Base-by-base conservation (phyloP, 176 grass and related monocot genomes). In the Cocos nucifera region DNA sequence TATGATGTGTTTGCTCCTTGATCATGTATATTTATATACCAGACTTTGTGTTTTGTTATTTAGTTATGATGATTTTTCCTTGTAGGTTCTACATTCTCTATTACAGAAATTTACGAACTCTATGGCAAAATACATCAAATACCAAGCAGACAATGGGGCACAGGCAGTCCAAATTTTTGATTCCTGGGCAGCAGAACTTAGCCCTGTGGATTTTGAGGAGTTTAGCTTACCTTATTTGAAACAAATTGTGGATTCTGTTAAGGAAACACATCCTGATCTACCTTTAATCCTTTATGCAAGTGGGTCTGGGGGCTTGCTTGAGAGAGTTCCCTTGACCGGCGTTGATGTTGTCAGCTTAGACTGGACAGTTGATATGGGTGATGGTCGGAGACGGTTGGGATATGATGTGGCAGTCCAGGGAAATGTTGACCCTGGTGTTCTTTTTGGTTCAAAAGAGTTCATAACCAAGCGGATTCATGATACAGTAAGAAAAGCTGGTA, bases 161-260 rank as follows among this genome's bases (percentile, higher is more conserved):
- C 92, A 97, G 53, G 83, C 81, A 54, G 92, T 97, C 53, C 92
- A 97, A 69, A 90, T 97, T 69, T 97, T 97, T 56, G 92, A 97
- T 73, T 97, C 92, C 1, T 97, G 92, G 92, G 92, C 92, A 17
- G 91, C 92, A 10, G 92, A 97, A 77, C 83, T 97, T 21, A 91
- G 87, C 59, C 92, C 92, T 35, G 80, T 78, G 70, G 92, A 97
- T 78, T 97, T 97, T 62, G 86, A 90, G 70, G 86, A 88, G 63
- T 97, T 97, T 73, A 91, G 87, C 74, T 77, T 97, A 62, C 92
- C 87, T 30, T 97, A 97, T 72, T 69, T 97, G 49, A 88, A 82
- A 63, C 87, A 97, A 63, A 91, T 97, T 16, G 84, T 91, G 19
- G 86, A 88, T 66, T 79, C 75, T 30, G 92, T 97, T 26, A 88